Evolutionary conservation across 257 asterid genomes (phyloP).

Genomic region (Plantago ovata): DNA sequence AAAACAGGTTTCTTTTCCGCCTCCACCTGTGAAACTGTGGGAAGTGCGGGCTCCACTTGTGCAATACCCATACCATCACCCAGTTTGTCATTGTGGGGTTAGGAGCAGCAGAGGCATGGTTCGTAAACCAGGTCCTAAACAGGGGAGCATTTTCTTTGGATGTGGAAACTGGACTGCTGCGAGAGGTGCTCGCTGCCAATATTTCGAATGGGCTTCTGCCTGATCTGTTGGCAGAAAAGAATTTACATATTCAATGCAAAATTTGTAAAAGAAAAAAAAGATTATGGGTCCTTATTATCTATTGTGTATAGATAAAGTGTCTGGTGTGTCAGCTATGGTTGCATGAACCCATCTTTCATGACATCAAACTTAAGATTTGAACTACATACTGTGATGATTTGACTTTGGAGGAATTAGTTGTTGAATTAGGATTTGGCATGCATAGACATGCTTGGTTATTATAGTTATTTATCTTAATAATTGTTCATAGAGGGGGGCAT

Average conservation of each 20-base stretch:
- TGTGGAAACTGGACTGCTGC: conserved; percentile 87
- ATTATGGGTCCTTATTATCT: conserved; percentile 15
- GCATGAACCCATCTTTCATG: conserved; percentile 23
- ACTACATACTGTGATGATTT: conserved; percentile 22
- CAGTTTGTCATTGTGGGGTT: conserved; percentile 71
- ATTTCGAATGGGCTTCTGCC: conserved; percentile 64
- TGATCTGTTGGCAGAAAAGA: conserved; percentile 23
- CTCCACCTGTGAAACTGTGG: conserved; percentile 44
- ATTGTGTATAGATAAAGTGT: conserved; percentile 39
- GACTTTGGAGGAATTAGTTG: conserved; percentile 15
- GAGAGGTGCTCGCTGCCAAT: conserved; percentile 82
- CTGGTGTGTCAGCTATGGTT: conserved; percentile 17
- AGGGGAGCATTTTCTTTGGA: conserved; percentile 72
- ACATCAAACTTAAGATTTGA: conserved; percentile 28
- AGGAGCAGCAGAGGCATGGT: conserved; percentile 63
- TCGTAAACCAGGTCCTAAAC: conserved; percentile 79
- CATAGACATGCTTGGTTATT: conserved; percentile 25
- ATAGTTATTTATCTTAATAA: conserved; percentile 21
- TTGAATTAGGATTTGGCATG: conserved; percentile 19
- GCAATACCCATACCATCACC: conserved; percentile 27
- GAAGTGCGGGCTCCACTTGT: conserved; percentile 32
- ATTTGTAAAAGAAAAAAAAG: conserved; percentile 23
- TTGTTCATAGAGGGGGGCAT: conserved; percentile 23
- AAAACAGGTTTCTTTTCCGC: conserved; percentile 30
- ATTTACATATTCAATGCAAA: conserved; percentile 9